Evolutionary conservation across 2,329 filamentous ascomycete species (phyloP).

Genomic region (Ascochyta koolunga): DNA sequence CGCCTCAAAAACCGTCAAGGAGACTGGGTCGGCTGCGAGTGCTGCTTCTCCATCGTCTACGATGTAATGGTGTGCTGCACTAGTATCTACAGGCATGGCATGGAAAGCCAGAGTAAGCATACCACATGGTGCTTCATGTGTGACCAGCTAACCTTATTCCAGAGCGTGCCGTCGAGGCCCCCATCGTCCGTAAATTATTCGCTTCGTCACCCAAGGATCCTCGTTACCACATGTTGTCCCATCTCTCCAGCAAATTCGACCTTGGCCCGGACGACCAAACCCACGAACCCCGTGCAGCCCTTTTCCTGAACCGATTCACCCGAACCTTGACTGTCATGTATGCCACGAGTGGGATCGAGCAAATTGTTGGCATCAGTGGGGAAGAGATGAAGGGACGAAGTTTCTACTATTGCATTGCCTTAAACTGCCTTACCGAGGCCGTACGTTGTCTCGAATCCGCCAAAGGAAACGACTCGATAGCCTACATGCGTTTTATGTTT

Average conservation of each 20-base stretch:
- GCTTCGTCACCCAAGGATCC: slow-evolving; percentile 82
- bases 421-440: slow-evolving; percentile 76
- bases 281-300: slow-evolving; percentile 80
- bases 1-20: slow-evolving; percentile 72
- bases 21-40: slow-evolving; percentile 80
- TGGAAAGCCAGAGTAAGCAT: slow-evolving; percentile 74
- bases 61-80: slow-evolving; percentile 86
- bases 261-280: slow-evolving; percentile 60
- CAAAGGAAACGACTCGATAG: slow-evolving; percentile 89
- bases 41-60: slow-evolving; percentile 87
- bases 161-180: slow-evolving; percentile 80
- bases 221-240: slow-evolving; percentile 87
- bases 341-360: slow-evolving; percentile 75
- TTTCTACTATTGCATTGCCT: slow-evolving; percentile 86
- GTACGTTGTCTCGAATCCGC: slow-evolving; percentile 81
- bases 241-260: slow-evolving; percentile 79
- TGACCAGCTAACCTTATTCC: slow-evolving; percentile 18
- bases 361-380: slow-evolving; percentile 76
- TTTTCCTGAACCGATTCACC: slow-evolving; percentile 87
- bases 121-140: not conserved
- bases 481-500: slow-evolving; percentile 86
- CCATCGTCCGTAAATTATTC: slow-evolving; percentile 78
- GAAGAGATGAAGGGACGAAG: slow-evolving; percentile 75
- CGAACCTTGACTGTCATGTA: slow-evolving; percentile 85
- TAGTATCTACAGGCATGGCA: slow-evolving; percentile 73